Base-by-base conservation (phyloP, 352 stramenopile genomes). In the Phytophthora boehmeriae region DNA sequence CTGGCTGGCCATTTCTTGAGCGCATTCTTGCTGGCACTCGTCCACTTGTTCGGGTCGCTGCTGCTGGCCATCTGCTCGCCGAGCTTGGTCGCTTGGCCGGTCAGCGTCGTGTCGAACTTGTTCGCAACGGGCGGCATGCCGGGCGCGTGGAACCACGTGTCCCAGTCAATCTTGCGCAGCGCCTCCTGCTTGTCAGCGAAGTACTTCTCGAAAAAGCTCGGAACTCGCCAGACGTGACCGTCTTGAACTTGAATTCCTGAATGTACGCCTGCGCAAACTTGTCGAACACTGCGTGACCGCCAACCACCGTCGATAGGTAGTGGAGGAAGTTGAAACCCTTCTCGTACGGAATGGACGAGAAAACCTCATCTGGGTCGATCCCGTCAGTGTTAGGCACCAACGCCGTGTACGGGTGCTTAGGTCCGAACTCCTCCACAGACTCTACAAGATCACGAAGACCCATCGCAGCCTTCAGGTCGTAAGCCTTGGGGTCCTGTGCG, bases 301-400 rank as follows among this genome's bases (percentile, higher is more conserved):
- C 63, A 5, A 79, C 71, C 10, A 97, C 76, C 20, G 75, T 73
- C 27, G 75, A 76, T 63, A 98, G 93, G 54, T 96, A 86, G 30
- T 86, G 59, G 8, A 92, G 68, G 61, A 95, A 94, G 36, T 82
- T 82, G 52, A 86, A 91, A 6, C 86, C 88, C 76, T 99, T 99
- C 73, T 99, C 97, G 72, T 99, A 99, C 16, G 96, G 93, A 1
- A 99, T 83, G 14, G 71, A 86, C 32, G 85, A 98, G 73, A 98
- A 99, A 11, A 93, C 85, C 58, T 99, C 95, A 72, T 99, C 97
- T 4, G 97, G 97, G 73, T 99, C 97, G n/a, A 90, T 72, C 51
- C 92, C 90, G 16, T 93, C 86, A 2, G 90, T 60, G 23, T 91
- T 63, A 0, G 92, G 86, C 28, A 98, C 86, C 14, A 99, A 53